Evolutionary conservation across 441 rosid genomes (phyloP), one percentile per base, ranked within the genome.

Genomic region (Biscutella auriculata): DNA sequence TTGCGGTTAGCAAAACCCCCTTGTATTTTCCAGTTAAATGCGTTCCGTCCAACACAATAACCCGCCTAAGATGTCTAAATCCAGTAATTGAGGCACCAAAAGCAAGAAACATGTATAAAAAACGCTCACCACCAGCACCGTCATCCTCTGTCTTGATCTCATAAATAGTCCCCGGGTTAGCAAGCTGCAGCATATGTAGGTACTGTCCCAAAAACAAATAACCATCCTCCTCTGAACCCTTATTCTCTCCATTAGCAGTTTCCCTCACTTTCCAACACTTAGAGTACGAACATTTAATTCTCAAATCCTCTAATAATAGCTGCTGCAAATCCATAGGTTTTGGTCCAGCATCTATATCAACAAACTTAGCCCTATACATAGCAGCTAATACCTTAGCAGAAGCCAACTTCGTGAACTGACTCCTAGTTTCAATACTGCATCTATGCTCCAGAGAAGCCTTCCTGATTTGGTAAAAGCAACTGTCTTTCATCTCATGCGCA

Each of bases 301-400:
- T 8, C 1, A 45, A 5, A 23, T 45, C 50, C 5, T 45, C 17
- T 1, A 45, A 8, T 0, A 45, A 11, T 3, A 45, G 8, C 1
- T 12, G 17, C 0, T 45, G 50, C 3, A 45, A 5, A 1, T 45
- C 32, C 6, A 12, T 7, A 0, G 32, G 3, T 0, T 2, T 8
- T 0, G 17, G 50, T 1, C 10, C 32, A 1, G 1, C 8, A 0
- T 8, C 15, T 0, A 3, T 1, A 0, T 45, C 15, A 6, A 6
- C 27, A 4, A 0, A 25, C 26, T 8, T 45, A 0, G 32, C 9
- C 5, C 8, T 45, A 7, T 6, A 23, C 0, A 45, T 15, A 1
- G 11, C 6, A 1, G 32, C 50, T 0, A 45, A 25, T 0, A 25
- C 32, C 1, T 6, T 1, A 0, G 32, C 25, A 0, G 32, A 9